phyloP scores from a whole-genome alignment of 805 yeast genomes.

The Candida suzukii region DNA sequence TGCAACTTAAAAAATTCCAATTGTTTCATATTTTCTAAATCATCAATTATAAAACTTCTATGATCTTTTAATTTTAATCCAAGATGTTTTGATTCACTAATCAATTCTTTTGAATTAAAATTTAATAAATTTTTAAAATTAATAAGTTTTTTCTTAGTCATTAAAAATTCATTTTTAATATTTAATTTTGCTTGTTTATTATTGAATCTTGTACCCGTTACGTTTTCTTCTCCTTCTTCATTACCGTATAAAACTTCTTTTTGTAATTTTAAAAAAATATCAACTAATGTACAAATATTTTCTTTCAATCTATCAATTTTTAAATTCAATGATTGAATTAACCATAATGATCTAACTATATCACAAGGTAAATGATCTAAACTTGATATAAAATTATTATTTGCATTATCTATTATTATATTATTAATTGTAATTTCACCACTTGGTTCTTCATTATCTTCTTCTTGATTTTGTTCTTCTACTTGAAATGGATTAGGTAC shows the following conservation, averaged over 20 bases:
- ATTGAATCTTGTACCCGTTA: too few relatives aligned
- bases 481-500: neutral
- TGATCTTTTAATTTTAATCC: slow-evolving; percentile 14
- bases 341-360: slow-evolving; percentile 28
- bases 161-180: neutral
- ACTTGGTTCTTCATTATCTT: neutral
- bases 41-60: slow-evolving; percentile 15
- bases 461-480: neutral
- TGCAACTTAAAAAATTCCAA: slow-evolving; percentile 9
- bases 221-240: too few relatives aligned
- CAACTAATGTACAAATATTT: slow-evolving; percentile 2
- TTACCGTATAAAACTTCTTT: neutral
- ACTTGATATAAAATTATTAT: slow-evolving; percentile 26
- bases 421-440: neutral
- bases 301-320: slow-evolving; percentile 12
- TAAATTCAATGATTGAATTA: slow-evolving; percentile 25
- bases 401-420: neutral
- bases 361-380: slow-evolving; percentile 34
- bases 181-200: too few relatives aligned
- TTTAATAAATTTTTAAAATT: neutral
- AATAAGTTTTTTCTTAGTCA: neutral
- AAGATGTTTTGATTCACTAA: slow-evolving; percentile 19
- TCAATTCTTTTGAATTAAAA: slow-evolving; percentile 14
- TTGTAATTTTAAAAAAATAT: neutral
- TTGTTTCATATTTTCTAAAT: slow-evolving; percentile 15